Percentiles rank a stretch among this genome's conserved stretches.
These are phyloP conservation scores for Aspergillus niger DNA, from an alignment of 2,329 filamentous ascomycete genomes.

Conservation along the genomic window DNA sequence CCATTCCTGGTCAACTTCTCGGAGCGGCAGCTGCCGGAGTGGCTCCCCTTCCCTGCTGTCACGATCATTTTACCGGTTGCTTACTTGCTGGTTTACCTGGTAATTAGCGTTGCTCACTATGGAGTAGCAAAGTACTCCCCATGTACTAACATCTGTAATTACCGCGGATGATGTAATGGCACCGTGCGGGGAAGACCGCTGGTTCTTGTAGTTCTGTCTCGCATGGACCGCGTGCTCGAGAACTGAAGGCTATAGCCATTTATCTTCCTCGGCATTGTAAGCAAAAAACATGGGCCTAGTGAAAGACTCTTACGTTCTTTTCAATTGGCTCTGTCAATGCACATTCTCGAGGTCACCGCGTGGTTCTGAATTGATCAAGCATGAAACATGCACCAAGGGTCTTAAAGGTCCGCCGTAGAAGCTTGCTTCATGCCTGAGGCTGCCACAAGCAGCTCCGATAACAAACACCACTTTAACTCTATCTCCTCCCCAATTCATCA, in stretches of 20 bases:
- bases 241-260: background rate
- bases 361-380: background rate
- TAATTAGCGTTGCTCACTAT: background rate
- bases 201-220: background rate
- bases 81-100: background rate
- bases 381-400: slow-evolving; percentile 2
- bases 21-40: slow-evolving; percentile 19
- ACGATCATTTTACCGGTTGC: background rate
- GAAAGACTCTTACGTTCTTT: background rate
- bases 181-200: slow-evolving; percentile 4
- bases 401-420: background rate
- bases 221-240: background rate
- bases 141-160: background rate
- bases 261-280: no score
- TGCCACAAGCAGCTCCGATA: background rate
- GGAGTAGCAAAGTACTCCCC: background rate
- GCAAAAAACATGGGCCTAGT: no score
- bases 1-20: background rate
- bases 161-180: slow-evolving; percentile 14
- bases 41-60: background rate
- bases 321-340: background rate
- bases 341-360: background rate
- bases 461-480: background rate
- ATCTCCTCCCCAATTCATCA: background rate
- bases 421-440: slow-evolving; percentile 10